Percentiles rank a stretch among this genome's conserved stretches.
phyloP scores from a whole-genome alignment of 805 yeast species.

The Candida palmyrensis region DNA sequence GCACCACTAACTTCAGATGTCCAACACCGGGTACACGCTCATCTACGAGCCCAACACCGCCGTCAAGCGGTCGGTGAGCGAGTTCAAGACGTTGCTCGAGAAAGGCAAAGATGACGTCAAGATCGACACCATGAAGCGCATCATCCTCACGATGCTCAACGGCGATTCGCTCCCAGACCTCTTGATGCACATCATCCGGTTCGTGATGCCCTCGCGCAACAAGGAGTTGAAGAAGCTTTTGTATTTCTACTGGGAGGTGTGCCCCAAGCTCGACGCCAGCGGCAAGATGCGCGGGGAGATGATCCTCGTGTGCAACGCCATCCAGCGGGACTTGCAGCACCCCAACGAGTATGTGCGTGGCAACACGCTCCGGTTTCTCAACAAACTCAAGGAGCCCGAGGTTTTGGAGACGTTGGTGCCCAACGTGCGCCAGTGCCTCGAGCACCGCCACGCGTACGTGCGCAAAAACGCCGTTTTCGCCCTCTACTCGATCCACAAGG shows the following conservation, averaged over 20 bases:
- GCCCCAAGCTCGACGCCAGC: conserved; percentile 81
- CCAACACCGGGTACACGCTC: conserved; percentile 59
- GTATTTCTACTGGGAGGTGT: conserved; percentile 96
- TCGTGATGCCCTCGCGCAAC: conserved; percentile 92
- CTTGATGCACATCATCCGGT: conserved; percentile 94
- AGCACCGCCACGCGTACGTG: conserved; percentile 96
- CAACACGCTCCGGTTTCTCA: conserved; percentile 84
- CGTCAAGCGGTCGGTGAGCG: conserved; percentile 57
- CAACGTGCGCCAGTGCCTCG: conserved; percentile 82
- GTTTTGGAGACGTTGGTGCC: conserved; percentile 94
- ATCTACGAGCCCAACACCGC: conserved; percentile 74
- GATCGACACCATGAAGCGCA: conserved; percentile 83
- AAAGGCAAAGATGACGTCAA: conserved; percentile 86
- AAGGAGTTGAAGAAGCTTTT: conserved; percentile 88
- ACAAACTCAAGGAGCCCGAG: conserved; percentile 89
- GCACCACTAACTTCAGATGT: conserved; percentile 3
- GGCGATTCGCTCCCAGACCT: conserved; percentile 91
- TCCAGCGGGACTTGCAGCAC: conserved; percentile 95
- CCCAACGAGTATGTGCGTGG: conserved; percentile 98
- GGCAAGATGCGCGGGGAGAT: conserved; percentile 97
- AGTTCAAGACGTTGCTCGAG: conserved; percentile 74
- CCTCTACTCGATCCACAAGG: conserved; percentile 72
- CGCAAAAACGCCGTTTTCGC: conserved; percentile 96
- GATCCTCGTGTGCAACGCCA: conserved; percentile 97
- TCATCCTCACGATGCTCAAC: conserved; percentile 80